phyloP scores from a whole-genome alignment of 2,329 filamentous ascomycete species.

The Acarospora socialis region DNA sequence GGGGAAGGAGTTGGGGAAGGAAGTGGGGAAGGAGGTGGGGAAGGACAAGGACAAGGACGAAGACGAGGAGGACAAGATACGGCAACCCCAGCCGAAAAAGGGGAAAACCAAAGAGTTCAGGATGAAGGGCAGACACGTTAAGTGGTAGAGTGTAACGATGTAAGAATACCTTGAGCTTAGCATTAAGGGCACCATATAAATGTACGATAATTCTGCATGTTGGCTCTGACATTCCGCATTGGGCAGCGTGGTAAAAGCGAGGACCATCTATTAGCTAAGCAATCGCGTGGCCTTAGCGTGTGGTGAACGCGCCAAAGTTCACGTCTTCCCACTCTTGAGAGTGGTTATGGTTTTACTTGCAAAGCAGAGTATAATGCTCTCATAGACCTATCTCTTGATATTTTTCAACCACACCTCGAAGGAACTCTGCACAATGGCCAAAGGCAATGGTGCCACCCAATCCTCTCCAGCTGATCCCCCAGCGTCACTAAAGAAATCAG shows the following conservation, averaged over 20 bases:
- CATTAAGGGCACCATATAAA: too few species aligned
- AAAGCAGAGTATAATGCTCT: constrained; percentile 12
- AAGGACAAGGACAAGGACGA: constrained; percentile 9
- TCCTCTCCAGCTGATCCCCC: constrained; percentile 24
- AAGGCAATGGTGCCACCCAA: constrained; percentile 21
- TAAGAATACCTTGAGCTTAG: too few species aligned
- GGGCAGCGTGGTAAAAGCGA: too few species aligned
- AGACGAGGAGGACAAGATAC: constrained; percentile 1
- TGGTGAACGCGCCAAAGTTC: constrained; percentile 22
- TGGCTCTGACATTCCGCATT: too few species aligned
- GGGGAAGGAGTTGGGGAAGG: constrained; percentile 10
- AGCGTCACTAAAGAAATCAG: constrained; percentile 27
- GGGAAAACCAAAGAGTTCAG: too few species aligned
- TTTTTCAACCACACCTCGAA: constrained; percentile 2
- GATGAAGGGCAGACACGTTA: too few species aligned
- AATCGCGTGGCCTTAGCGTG: constrained; percentile 31
- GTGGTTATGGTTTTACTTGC: too few species aligned
- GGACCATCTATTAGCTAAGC: too few species aligned
- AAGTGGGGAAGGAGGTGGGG: background rate
- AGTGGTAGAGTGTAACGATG: too few species aligned
- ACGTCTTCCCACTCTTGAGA: constrained; percentile 14
- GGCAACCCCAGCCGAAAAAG: background rate
- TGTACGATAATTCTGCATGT: too few species aligned
- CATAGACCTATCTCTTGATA: constrained; percentile 3
- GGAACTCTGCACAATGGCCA: constrained; percentile 22